Percentiles rank a stretch among this genome's conserved stretches.
Evolutionary conservation across 1,139 yeast genomes (phyloP).

Genomic region (Dujonia santamariae): DNA sequence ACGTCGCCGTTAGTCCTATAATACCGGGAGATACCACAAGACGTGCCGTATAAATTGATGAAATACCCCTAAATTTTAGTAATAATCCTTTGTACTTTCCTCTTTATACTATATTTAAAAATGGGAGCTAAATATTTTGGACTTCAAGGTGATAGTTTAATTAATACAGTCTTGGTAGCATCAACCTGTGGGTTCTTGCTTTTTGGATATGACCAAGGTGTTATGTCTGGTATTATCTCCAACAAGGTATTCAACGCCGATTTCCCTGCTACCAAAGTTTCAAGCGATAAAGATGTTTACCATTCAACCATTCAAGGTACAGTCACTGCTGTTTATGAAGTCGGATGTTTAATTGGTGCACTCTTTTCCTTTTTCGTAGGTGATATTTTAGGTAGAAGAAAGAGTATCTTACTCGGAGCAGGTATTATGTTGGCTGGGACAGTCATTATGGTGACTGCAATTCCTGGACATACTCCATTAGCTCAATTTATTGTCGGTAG

Average conservation of each 20-base stretch:
- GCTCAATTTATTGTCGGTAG: constrained; percentile 75
- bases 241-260: constrained; percentile 56
- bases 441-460: constrained; percentile 55
- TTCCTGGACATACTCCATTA: constrained; percentile 25
- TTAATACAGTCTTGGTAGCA: neutral
- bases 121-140: constrained; percentile 2
- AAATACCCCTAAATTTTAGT: too few relatives aligned
- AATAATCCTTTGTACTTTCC: too few relatives aligned
- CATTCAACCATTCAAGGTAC: constrained; percentile 60
- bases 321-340: constrained; percentile 67
- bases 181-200: constrained; percentile 11
- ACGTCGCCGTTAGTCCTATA: too few relatives aligned
- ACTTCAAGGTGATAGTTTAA: constrained; percentile 1
- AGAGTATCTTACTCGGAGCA: constrained; percentile 57
- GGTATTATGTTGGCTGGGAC: constrained; percentile 62
- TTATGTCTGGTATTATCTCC: constrained; percentile 69
- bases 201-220: constrained; percentile 83
- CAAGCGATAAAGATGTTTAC: constrained; percentile 16
- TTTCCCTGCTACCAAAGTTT: constrained; percentile 49
- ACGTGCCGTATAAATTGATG: too few relatives aligned
- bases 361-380: constrained; percentile 59
- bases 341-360: constrained; percentile 79
- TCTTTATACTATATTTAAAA: too few relatives aligned
- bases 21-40: too few relatives aligned
- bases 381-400: constrained; percentile 65